Base-by-base conservation (phyloP, 2,329 filamentous ascomycete species). In the Cladobotryum mycophilum region DNA sequence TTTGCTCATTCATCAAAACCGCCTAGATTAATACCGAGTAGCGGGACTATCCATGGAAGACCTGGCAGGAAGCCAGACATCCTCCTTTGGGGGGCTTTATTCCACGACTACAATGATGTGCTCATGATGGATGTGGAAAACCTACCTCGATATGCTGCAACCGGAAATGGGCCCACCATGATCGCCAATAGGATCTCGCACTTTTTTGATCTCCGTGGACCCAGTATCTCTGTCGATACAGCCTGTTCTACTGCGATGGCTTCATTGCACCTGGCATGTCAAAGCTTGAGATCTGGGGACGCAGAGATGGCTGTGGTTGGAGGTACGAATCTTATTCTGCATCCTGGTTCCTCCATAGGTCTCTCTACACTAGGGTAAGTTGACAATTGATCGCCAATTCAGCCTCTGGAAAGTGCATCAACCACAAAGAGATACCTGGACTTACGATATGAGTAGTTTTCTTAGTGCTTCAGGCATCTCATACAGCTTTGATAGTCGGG, bases 311-410 rank as follows among this genome's bases (percentile, higher is more conserved):
- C 51, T 2, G 17, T 53, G 9, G 43, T 49, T 13, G 41, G 41
- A 5, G 60, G 59, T 11, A 51, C 51, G 14, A 61, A 63, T 41
- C 34, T 60, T 20, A 42, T 55, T 4, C 13, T 55, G 11, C 34
- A 37, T 2, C 50, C 48, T 0, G 47, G 48, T n/a, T 20, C 22
- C 5, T 51, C 41, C 18, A 50, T 48, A 9, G 9, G 37, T 8
- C 30, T 43, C 14, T 18, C n/a, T 22, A 18, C 40, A 17, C 15
- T 41, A 18, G 17, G 40, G 40, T 41, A 41, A 13, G 15, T 41
- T 18, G 18, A 17, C 17, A 22, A 13, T 42, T 22, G 40, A 3
- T 8, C 25, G 9, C 25, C 6, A 30, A 42, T 22, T 45, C 15
- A 46, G 44, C 18, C 44, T 15, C 8, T 20, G 20, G 25, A 30